Percentiles rank a stretch among this genome's conserved stretches.
These are phyloP conservation scores for Curvularia sp. DNA, from an alignment of 2,329 filamentous ascomycete species.

Conservation along the genomic window DNA sequence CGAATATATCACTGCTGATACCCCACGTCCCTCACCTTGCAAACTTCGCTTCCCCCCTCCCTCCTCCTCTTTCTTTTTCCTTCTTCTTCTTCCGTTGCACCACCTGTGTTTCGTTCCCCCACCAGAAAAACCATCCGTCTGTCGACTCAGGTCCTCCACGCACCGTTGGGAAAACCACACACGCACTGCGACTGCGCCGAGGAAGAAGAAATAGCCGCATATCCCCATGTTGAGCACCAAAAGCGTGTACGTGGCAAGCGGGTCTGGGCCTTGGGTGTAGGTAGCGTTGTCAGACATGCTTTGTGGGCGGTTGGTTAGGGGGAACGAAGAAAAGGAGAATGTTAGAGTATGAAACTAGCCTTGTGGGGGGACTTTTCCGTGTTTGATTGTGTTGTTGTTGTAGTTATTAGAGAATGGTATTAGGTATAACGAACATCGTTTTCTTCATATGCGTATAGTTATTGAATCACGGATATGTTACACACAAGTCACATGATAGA, in stretches of 20 bases:
- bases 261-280: neutral
- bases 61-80: neutral
- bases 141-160: constrained; percentile 22
- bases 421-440: too few relatives aligned
- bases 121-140: too few relatives aligned
- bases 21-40: too few relatives aligned
- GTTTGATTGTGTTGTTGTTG: neutral
- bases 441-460: neutral
- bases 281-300: neutral
- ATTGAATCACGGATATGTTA: neutral
- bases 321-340: neutral
- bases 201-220: constrained; percentile 30
- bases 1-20: too few relatives aligned
- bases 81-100: neutral
- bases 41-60: neutral
- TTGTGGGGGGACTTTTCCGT: neutral
- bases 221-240: constrained; percentile 25
- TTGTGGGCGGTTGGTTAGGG: neutral
- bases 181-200: constrained; percentile 29
- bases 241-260: constrained; percentile 25
- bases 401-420: neutral
- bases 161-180: constrained; percentile 37
- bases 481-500: neutral
- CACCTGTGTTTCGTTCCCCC: too few relatives aligned
- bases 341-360: neutral